Conservation (phyloP, 371 early-diverging fungal species). For the Mucor ambiguus region DNA sequence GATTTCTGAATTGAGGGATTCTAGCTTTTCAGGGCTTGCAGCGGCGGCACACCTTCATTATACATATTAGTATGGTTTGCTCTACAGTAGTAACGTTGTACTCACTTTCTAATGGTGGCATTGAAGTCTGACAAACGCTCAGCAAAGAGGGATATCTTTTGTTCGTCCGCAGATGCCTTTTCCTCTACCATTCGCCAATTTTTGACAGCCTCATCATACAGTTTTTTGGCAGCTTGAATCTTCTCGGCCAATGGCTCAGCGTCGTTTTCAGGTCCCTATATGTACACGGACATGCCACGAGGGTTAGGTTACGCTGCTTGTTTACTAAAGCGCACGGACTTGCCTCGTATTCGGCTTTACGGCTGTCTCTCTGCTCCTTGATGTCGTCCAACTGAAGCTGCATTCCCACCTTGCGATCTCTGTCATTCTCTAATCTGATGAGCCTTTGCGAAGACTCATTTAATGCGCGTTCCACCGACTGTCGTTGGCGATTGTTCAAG, state of each 20-base stretch:
- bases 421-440: constrained; percentile 29
- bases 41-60: constrained; percentile 10
- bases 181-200: constrained; percentile 16
- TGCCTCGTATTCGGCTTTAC: constrained; percentile 15
- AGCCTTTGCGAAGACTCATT: constrained; percentile 50
- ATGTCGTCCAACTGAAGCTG: constrained; percentile 23
- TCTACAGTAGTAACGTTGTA: not conserved
- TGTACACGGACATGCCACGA: too few relatives aligned
- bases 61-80: not conserved
- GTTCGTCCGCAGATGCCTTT: constrained; percentile 5
- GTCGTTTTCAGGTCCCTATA: constrained; percentile 14
- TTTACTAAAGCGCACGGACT: not conserved
- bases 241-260: constrained; percentile 21
- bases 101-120: constrained; percentile 21
- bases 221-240: constrained; percentile 29
- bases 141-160: constrained; percentile 1
- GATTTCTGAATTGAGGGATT: constrained; percentile 9
- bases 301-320: not conserved
- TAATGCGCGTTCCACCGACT: constrained; percentile 49
- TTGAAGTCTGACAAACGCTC: constrained; percentile 21
- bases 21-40: constrained; percentile 14
- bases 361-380: constrained; percentile 26
- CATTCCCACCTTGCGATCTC: constrained; percentile 17
- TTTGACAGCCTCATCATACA: constrained; percentile 32
- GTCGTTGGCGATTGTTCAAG: constrained; percentile 43